A percentile compares a stretch with the other conserved stretches of the same genome.
Conservation (phyloP, 768 basidiomycete species). For the Megacollybia marginata region DNA sequence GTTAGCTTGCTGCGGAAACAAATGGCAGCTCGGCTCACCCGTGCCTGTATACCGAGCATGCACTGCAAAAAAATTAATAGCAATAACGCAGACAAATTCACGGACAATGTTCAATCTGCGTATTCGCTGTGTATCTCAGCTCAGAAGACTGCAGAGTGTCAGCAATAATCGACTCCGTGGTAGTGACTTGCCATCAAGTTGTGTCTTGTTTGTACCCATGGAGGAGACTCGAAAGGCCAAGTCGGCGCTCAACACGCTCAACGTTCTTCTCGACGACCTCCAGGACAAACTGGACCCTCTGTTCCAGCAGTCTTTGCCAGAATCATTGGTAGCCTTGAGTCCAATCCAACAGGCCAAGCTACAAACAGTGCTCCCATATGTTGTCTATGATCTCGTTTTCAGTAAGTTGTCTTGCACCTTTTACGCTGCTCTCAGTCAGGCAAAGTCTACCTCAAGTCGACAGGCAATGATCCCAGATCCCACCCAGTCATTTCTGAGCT, state of each 20-base stretch:
- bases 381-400: slow-evolving; percentile 81
- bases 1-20: slow-evolving; percentile 2
- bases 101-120: slow-evolving; percentile 91
- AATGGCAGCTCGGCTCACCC: slow-evolving; percentile 42
- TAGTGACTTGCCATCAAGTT: background rate
- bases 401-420: slow-evolving; percentile 36
- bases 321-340: slow-evolving; percentile 56
- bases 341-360: slow-evolving; percentile 77
- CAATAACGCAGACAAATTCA: slow-evolving; percentile 11
- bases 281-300: slow-evolving; percentile 62
- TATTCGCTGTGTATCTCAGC: slow-evolving; percentile 91
- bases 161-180: background rate
- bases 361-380: slow-evolving; percentile 73
- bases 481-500: slow-evolving; percentile 75
- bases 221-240: slow-evolving; percentile 39
- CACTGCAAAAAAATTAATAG: slow-evolving; percentile 39
- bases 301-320: slow-evolving; percentile 59
- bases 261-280: slow-evolving; percentile 58
- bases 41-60: slow-evolving; percentile 96
- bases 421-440: background rate
- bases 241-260: slow-evolving; percentile 40
- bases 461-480: slow-evolving; percentile 71
- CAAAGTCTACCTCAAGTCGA: slow-evolving; percentile 74
- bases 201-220: slow-evolving; percentile 21
- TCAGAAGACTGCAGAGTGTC: slow-evolving; percentile 66